A percentile compares a stretch with the other conserved stretches of the same genome.
Conservation (phyloP, 2,329 filamentous ascomycete genomes). For the Amauroascus niger region DNA sequence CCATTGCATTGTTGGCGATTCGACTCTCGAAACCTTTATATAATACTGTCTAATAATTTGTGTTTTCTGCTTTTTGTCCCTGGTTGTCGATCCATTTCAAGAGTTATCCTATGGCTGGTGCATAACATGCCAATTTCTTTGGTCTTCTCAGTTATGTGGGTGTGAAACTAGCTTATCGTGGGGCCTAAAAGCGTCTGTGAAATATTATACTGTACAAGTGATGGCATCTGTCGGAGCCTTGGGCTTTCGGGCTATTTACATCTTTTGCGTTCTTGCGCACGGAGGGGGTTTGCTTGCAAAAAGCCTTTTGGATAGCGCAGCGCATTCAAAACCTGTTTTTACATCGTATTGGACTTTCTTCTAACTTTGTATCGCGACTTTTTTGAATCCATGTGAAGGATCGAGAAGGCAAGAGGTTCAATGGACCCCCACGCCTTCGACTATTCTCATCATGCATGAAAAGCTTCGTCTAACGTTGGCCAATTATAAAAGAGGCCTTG, state of each 20-base stretch:
- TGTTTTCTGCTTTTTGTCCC: background rate
- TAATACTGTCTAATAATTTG: slow-evolving; percentile 8
- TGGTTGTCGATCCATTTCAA: background rate
- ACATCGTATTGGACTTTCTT: no score
- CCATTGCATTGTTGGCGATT: slow-evolving; percentile 1
- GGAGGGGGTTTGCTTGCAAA: background rate
- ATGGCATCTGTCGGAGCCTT: background rate
- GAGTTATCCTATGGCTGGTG: no score
- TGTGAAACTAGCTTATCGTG: background rate
- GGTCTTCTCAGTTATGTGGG: no score
- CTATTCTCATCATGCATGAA: no score
- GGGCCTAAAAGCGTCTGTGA: background rate
- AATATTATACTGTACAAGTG: background rate
- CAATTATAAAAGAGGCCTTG: no score
- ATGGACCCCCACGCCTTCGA: no score
- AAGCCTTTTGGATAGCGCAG: background rate
- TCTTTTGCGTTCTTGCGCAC: background rate
- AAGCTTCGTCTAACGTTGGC: no score
- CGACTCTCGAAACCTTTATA: background rate
- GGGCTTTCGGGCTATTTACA: background rate
- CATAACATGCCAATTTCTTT: background rate
- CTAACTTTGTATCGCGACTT: no score
- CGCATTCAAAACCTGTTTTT: background rate
- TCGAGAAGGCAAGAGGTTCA: no score
- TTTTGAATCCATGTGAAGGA: no score